Evolutionary conservation across 352 stramenopile species (phyloP), one percentile per base, ranked within the genome.

Genomic region (Pythium chondricola): DNA sequence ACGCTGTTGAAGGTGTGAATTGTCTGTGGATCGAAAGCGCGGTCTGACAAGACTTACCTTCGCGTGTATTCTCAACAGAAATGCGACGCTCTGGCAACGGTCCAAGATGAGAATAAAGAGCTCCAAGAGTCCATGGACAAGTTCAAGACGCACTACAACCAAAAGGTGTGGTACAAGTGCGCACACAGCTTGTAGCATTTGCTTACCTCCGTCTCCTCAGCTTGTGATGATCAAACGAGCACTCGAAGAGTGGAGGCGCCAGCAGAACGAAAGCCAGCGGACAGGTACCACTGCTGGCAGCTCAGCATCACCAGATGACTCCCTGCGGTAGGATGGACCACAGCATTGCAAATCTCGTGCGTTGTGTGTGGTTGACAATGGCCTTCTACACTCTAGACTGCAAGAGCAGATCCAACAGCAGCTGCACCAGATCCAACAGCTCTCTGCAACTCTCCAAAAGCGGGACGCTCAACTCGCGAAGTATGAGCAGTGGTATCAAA

Each of bases 401-500:
- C n/a, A n/a, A n/a, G n/a, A n/a, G n/a, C 69, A 71, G 51, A 21
- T 84, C 4, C 65, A 75, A 33, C 52, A 64, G 32, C 73, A 87
- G 27, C 56, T 81, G 35, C 56, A 74, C 36, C 72, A 85, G 35
- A 85, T 90, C 24, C 52, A 67, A 13, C 70, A 82, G 36, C 60
- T 90, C 25, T 67, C 63, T 21, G 69, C 80, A 40, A 65, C 78
- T 2, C 51, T 69, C 32, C 67, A 48, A 11, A 54, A 61, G 43
- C 79, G 83, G 65, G 57, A 91, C 44, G 74, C 83, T 31, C 77
- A 84, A 32, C 63, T 93, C 22, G 62, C 69, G 26, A 88, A 89
- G 63, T 93, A 90, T 32, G 82, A 93, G 29, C 85, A 88, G 35
- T 93, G 82, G 82, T 93, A 90, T 58, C 69, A 86, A 48, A 88